These are phyloP conservation scores for Boletus vinaceobasis DNA, from an alignment of 768 basidiomycete genomes.

Conservation along the genomic window DNA sequence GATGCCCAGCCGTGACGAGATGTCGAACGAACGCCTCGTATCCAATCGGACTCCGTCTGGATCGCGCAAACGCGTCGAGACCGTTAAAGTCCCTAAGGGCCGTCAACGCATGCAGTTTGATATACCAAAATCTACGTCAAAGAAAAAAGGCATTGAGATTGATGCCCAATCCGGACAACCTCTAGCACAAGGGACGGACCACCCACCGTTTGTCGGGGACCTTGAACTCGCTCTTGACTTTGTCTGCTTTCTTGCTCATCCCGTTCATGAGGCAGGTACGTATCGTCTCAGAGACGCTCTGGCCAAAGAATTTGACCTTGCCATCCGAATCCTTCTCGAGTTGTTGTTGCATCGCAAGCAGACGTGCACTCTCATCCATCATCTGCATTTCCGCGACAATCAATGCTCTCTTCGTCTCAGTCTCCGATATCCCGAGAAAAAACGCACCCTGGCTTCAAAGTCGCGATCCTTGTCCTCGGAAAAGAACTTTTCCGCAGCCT, in stretches of 20 bases:
- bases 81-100: constrained; percentile 80
- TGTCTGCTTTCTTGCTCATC: constrained; percentile 85
- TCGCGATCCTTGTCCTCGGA: constrained; percentile 87
- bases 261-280: constrained; percentile 72
- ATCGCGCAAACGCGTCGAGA: constrained; percentile 81
- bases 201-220: constrained; percentile 90
- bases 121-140: constrained; percentile 81
- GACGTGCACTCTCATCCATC: constrained; percentile 78
- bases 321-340: constrained; percentile 83
- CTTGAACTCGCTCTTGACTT: constrained; percentile 84
- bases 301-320: constrained; percentile 75
- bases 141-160: not conserved
- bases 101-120: constrained; percentile 83
- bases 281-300: constrained; percentile 86
- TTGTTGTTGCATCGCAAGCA: constrained; percentile 81
- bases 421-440: not conserved
- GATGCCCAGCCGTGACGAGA: constrained; percentile 68
- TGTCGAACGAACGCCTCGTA: constrained; percentile 88
- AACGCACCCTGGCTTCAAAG: constrained; percentile 87
- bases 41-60: constrained; percentile 90
- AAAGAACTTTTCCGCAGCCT: constrained; percentile 88
- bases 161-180: not conserved
- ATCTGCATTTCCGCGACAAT: constrained; percentile 53
- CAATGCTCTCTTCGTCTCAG: not conserved
- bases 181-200: not conserved